Base-by-base conservation (phyloP, 2,329 filamentous ascomycete species). In the Penicillium sp. region DNA sequence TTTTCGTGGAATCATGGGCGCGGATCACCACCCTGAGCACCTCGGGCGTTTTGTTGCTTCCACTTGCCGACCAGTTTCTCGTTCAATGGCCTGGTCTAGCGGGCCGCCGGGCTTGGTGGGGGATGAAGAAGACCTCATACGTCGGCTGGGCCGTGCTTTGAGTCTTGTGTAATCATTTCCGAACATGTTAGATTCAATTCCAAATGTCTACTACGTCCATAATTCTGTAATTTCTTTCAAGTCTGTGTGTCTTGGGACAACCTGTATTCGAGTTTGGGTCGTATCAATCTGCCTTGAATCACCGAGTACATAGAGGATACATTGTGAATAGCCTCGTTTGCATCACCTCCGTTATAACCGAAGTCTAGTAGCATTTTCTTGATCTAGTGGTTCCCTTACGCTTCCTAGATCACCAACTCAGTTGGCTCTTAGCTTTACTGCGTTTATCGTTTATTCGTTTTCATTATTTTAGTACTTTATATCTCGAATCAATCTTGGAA, bases 1-100 rank as follows among this genome's bases (percentile, higher is more conserved):
- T 98, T 14, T 99, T 95, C 72, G 85, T 97, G 27, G 95, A 99
- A 80, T 95, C 90, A 21, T 97, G 93, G 88, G 93, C 95, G 3
- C 84, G 95, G 16, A 90, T 96, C 16, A 88, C 83, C 63, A 88
- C 85, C 13, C 76, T 98, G 62, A 98, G 93, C 77, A 74, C 97
- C 58, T 96, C 91, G 37, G 95, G 93, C 0, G 88, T 85, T 70
- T 77, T 98, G 37, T 79, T 99, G 56, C 76, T 88, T 57, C 77
- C 80, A 62, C 78, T 96, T 42, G 90, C 90, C 48, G 91, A 96
- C 74, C 78, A 88, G 49, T 90, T 96, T 68, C 73, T 96, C 52
- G 92, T 96, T 55, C 93, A 97, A 79, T 95, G 93, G 82, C 81
- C 85, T 57, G 76, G 79, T 54, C 78, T 95, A 43, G 85, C 84